Evolutionary conservation across 2,329 filamentous ascomycete species (phyloP).

Genomic region (Graphilbum sp.): DNA sequence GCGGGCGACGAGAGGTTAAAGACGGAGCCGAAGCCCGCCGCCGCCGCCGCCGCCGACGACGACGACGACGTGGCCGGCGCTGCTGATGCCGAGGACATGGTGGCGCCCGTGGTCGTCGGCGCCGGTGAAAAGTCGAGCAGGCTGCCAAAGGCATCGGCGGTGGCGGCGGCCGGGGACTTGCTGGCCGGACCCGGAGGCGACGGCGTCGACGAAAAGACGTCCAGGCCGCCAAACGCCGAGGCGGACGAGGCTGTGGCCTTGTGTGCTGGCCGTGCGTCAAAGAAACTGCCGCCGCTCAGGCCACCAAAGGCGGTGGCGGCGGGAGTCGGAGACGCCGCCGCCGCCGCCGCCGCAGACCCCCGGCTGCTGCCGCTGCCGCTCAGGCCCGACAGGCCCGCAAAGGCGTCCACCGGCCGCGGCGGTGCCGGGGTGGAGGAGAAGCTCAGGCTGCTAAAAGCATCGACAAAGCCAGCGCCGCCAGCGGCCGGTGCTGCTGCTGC

Average conservation of each 20-base stretch:
- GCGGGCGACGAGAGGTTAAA: conserved; percentile 58
- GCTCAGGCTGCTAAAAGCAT: conserved; percentile 23
- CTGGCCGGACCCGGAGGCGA: too few relatives aligned
- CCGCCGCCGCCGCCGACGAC: conserved; percentile 9
- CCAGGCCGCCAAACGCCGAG: conserved; percentile 34
- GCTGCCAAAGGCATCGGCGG: conserved; percentile 16
- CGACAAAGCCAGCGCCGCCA: conserved; percentile 4
- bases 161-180: conserved; percentile 17
- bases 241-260: conserved; percentile 5
- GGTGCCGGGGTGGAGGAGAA: conserved; percentile 21
- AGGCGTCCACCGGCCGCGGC: conserved; percentile 11
- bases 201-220: conserved; percentile 10
- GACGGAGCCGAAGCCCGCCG: conserved; percentile 39
- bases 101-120: too few relatives aligned
- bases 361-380: conserved; percentile 14
- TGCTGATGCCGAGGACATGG: conserved; percentile 28
- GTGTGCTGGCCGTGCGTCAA: conserved; percentile 44
- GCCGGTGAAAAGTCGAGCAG: conserved; percentile 60
- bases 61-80: conserved; percentile 25
- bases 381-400: conserved; percentile 8
- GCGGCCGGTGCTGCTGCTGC: conserved; percentile 15
- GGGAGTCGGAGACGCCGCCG: conserved; percentile 18
- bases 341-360: conserved; percentile 5
- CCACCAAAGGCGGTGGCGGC: conserved; percentile 34
- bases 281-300: conserved; percentile 64